phyloP scores from a whole-genome alignment of 257 asterid genomes.

The Solanum sejunctum region DNA sequence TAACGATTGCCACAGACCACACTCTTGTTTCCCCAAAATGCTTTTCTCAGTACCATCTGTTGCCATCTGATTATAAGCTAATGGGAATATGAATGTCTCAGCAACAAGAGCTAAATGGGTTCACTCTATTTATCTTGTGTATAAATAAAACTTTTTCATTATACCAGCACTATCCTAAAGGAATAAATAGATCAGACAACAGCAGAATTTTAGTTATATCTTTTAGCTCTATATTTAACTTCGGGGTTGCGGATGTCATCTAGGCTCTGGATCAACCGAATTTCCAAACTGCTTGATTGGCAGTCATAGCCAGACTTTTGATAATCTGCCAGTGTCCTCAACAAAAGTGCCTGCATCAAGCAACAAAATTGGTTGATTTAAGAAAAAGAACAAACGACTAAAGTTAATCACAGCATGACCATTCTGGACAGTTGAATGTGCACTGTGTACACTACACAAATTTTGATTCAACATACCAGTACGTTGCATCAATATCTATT shows the following conservation, averaged over 20 bases:
- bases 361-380: background rate
- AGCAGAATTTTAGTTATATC: constrained; percentile 23
- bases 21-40: background rate
- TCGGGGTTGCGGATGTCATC: constrained; percentile 86
- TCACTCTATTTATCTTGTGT: background rate
- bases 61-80: background rate
- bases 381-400: background rate
- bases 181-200: background rate
- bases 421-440: background rate
- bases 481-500: background rate
- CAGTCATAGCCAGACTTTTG: constrained; percentile 70
- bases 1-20: background rate
- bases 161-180: background rate
- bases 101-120: background rate
- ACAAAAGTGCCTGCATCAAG: constrained; percentile 64
- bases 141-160: background rate
- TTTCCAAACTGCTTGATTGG: constrained; percentile 82
- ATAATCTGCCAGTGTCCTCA: constrained; percentile 66
- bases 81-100: background rate
- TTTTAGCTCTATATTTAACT: constrained; percentile 64
- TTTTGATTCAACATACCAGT: background rate
- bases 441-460: background rate
- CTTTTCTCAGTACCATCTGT: background rate
- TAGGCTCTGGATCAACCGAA: constrained; percentile 84
- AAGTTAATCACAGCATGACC: background rate